Percentiles rank a stretch among this genome's conserved stretches.
phyloP scores from a whole-genome alignment of 495 filamentous ascomycete genomes.

The Neurospora sublineolata region DNA sequence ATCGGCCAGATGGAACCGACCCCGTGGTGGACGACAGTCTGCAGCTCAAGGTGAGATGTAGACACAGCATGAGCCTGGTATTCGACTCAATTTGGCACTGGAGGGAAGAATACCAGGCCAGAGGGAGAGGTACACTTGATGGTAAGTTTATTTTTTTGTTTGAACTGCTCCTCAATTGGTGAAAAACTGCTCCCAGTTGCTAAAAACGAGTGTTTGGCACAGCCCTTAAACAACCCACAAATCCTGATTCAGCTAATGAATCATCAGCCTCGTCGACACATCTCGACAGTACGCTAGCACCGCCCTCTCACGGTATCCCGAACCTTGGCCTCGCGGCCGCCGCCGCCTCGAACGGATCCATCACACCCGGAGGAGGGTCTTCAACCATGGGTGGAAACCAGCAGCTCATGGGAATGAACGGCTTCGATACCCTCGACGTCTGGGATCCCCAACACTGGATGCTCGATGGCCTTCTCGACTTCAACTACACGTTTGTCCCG shows the following conservation, averaged over 20 bases:
- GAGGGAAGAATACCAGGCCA: constrained; percentile 75
- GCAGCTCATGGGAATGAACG: constrained; percentile 32
- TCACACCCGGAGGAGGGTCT: constrained; percentile 34
- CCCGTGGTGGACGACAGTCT: constrained; percentile 56
- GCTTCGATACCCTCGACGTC: constrained; percentile 64
- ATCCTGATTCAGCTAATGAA: constrained; percentile 67
- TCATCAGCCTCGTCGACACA: constrained; percentile 57
- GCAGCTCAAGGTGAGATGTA: constrained; percentile 74
- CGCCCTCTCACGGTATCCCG: constrained; percentile 26
- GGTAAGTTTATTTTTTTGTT: constrained; percentile 38
- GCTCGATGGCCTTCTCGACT: constrained; percentile 71
- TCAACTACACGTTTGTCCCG: constrained; percentile 52
- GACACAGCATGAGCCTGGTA: constrained; percentile 87
- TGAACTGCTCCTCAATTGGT: not conserved
- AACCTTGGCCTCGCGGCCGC: constrained; percentile 18
- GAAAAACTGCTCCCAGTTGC: constrained; percentile 18
- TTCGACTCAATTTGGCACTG: constrained; percentile 91
- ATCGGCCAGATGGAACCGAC: constrained; percentile 27
- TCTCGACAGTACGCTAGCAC: constrained; percentile 41
- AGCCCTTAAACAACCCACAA: constrained; percentile 77
- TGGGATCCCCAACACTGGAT: constrained; percentile 89
- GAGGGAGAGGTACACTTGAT: constrained; percentile 67
- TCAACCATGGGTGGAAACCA: constrained; percentile 25
- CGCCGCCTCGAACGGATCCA: constrained; percentile 30
- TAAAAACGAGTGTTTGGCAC: constrained; percentile 24